A percentile compares a stretch with the other conserved stretches of the same genome.
phyloP scores from a whole-genome alignment of 116 monocot species.

The Zostera marina region DNA sequence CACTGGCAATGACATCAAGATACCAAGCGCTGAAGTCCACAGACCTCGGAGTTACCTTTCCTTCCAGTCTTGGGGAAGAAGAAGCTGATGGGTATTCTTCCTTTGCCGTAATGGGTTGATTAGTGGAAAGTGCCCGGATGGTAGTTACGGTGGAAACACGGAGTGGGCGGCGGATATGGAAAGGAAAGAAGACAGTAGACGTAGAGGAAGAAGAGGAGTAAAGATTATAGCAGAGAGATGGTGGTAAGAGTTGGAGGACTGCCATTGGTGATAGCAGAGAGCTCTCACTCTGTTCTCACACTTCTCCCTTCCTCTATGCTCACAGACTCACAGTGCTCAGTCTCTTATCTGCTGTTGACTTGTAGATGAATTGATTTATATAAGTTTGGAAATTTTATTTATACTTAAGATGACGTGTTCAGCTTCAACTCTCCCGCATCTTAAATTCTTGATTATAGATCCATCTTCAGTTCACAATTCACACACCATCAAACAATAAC shows the following conservation, averaged over 20 bases:
- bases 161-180: slow-evolving; percentile 3
- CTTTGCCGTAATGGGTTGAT: slow-evolving; percentile 29
- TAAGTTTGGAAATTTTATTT: no score
- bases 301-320: not conserved
- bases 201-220: slow-evolving; percentile 5
- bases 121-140: slow-evolving; percentile 3
- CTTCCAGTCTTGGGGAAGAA: slow-evolving; percentile 14
- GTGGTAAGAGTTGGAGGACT: not conserved
- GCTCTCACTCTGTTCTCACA: not conserved
- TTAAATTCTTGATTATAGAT: no score
- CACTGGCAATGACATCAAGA: slow-evolving; percentile 63
- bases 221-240: slow-evolving; percentile 2
- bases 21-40: slow-evolving; percentile 94
- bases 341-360: no score
- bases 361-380: no score
- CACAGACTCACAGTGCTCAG: not conserved
- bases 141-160: slow-evolving; percentile 3
- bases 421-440: no score
- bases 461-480: no score
- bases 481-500: no score
- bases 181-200: slow-evolving; percentile 4
- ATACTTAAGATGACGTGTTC: no score
- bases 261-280: not conserved
- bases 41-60: slow-evolving; percentile 56
- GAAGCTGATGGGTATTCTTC: slow-evolving; percentile 6